phyloP scores from a whole-genome alignment of 441 rosid genomes.

The Dalechampia spathulata region DNA sequence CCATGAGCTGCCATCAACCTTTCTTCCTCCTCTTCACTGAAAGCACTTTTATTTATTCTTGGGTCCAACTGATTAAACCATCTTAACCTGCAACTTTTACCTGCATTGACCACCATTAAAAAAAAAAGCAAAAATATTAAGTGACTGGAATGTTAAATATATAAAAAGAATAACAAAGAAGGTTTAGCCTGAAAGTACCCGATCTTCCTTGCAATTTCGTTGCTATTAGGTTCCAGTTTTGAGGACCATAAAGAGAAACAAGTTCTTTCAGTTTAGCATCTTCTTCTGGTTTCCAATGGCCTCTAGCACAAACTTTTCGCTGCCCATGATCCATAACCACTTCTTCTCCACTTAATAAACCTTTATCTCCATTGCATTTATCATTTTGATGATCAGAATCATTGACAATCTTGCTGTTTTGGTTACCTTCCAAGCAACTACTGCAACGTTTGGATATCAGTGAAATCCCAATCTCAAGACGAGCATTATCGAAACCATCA shows the following conservation, averaged over 20 bases:
- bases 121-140: background rate
- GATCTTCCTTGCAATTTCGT: conserved; percentile 77
- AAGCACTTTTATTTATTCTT: conserved; percentile 40
- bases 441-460: conserved; percentile 21
- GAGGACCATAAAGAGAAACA: conserved; percentile 68
- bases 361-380: conserved; percentile 5
- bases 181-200: conserved; percentile 26
- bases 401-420: background rate
- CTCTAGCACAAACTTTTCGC: conserved; percentile 48
- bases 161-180: background rate
- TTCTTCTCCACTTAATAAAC: conserved; percentile 1
- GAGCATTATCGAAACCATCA: conserved; percentile 1
- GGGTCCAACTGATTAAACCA: conserved; percentile 70
- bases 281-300: conserved; percentile 80
- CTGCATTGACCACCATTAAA: no score
- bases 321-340: conserved; percentile 16
- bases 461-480: conserved; percentile 14
- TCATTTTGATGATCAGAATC: no score
- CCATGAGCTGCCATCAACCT: conserved; percentile 55
- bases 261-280: conserved; percentile 73
- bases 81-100: conserved; percentile 63
- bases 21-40: conserved; percentile 53
- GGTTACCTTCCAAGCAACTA: conserved; percentile 13
- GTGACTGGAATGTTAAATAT: background rate
- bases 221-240: conserved; percentile 78